A percentile compares a stretch with the other conserved stretches of the same genome.
Conservation (phyloP, 208 protist genomes). For the Trypanosoma cruzi region DNA sequence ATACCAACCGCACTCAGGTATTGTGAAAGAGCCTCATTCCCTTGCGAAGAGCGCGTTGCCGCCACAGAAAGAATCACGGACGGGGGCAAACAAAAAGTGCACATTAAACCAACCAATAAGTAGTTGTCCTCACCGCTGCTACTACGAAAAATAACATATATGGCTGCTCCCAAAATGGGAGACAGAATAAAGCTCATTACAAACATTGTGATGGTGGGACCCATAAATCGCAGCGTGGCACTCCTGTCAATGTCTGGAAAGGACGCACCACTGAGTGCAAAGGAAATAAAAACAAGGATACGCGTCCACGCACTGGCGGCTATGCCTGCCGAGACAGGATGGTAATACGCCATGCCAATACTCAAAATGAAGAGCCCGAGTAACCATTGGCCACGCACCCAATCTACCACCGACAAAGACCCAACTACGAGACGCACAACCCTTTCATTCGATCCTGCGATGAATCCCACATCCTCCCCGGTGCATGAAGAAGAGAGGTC, state of each 20-base stretch:
- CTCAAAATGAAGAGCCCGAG: conserved; percentile 28
- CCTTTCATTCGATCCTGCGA: conserved; percentile 10
- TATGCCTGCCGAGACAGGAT: conserved; percentile 16
- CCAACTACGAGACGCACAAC: conserved; percentile 24
- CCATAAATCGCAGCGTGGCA: conserved; percentile 6
- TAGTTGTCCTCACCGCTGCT: conserved; percentile 8
- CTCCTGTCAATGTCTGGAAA: conserved; percentile 25
- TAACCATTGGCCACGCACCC: conserved; percentile 29
- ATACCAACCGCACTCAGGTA: conserved; percentile 22
- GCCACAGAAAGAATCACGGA: conserved; percentile 25
- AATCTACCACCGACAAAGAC: conserved; percentile 26
- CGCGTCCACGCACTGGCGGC: conserved; percentile 5
- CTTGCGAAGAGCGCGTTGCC: conserved; percentile 21
- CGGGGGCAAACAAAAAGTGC: conserved; percentile 28
- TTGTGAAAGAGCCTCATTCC: conserved; percentile 28
- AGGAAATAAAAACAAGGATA: conserved; percentile 24
- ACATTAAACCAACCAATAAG: conserved; percentile 30
- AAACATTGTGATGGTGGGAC: conserved; percentile 6
- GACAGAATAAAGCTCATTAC: conserved; percentile 22
- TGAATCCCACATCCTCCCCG: not conserved
- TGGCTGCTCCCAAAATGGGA: conserved; percentile 13
- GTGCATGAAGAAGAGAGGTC: not conserved
- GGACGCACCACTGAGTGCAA: conserved; percentile 25
- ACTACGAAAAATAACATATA: conserved; percentile 10
- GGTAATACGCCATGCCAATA: conserved; percentile 28